Evolutionary conservation across 495 filamentous ascomycete genomes (phyloP), one percentile per base, ranked within the genome.

Genomic region (Astrothelium subdiscretum): DNA sequence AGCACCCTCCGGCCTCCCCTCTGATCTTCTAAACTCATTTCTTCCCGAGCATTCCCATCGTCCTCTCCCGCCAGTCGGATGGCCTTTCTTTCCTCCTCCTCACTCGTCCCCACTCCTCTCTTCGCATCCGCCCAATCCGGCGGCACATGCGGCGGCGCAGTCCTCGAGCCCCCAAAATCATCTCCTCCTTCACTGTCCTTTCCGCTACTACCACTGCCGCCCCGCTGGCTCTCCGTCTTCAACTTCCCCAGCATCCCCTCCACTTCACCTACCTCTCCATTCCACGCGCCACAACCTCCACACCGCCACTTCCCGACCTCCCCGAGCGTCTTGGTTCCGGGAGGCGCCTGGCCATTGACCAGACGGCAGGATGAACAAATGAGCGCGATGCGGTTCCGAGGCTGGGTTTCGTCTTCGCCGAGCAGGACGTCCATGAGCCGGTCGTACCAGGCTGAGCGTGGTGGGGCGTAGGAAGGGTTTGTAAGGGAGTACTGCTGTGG

Each of bases 341-440:
- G 94, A 12, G 94, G 92, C 1, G 95, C 94, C 69, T 96, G 92
- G 2, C 94, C 94, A 70, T 99, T 99, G 32, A 99, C 92, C 11
- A 97, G 81, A 29, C 90, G 80, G 70, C 94, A 99, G 24, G 81
- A 76, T 24, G 71, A 65, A 75, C 94, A 99, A 58, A 99, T 94
- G 68, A 99, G 73, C 29, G 86, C 94, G 59, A 95, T 83, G 4
- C 94, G 83, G 74, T 97, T 96, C 74, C 89, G 92, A 0, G 95
- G 83, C 29, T 88, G 85, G 42, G 88, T 92, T 74, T 99, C 94
- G 67, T 99, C 94, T 73, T 99, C 94, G 26, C 94, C 94, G 0
- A 99, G 78, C 32, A 99, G 81, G 4, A 95, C 85, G 69, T 98
- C 94, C 42, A 97, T 74, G 32, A 98, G 82, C 48, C 94, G 85